Evolutionary conservation across 2,329 filamentous ascomycete species (phyloP).

Genomic region (Colletotrichum limetticola): DNA sequence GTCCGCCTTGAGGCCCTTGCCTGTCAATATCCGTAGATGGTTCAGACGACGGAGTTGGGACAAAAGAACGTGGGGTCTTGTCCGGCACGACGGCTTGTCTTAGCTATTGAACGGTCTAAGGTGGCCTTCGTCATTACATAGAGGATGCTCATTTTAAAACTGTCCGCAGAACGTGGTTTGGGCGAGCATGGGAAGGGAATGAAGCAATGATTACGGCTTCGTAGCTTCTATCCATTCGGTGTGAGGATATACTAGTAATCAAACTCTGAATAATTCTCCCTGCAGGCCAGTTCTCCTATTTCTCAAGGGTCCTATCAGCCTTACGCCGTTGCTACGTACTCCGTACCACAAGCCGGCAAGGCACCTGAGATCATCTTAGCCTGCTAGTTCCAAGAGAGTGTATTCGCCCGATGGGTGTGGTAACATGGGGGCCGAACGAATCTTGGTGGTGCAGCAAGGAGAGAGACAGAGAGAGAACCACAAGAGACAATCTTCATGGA

Average conservation of each 20-base stretch:
- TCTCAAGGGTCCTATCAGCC: conserved; percentile 26
- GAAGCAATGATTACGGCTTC: conserved; percentile 6
- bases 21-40: not conserved
- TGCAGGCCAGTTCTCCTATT: conserved; percentile 8
- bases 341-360: conserved; percentile 10
- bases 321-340: conserved; percentile 29
- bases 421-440: conserved; percentile 18
- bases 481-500: not conserved
- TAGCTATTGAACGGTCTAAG: not conserved
- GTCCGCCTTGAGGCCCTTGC: not conserved
- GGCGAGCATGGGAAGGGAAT: not conserved
- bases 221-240: not conserved
- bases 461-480: not conserved
- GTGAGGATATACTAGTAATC: conserved; percentile 9
- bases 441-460: not conserved
- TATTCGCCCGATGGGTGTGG: conserved; percentile 22
- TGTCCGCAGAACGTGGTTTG: not conserved
- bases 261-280: conserved; percentile 6
- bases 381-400: not conserved
- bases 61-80: not conserved
- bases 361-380: conserved; percentile 23
- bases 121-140: not conserved
- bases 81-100: not conserved
- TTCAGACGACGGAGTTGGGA: not conserved
- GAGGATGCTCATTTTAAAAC: conserved; percentile 7